Base-by-base conservation (phyloP, 2,329 filamentous ascomycete genomes). In the Trichophyton verrucosum region DNA sequence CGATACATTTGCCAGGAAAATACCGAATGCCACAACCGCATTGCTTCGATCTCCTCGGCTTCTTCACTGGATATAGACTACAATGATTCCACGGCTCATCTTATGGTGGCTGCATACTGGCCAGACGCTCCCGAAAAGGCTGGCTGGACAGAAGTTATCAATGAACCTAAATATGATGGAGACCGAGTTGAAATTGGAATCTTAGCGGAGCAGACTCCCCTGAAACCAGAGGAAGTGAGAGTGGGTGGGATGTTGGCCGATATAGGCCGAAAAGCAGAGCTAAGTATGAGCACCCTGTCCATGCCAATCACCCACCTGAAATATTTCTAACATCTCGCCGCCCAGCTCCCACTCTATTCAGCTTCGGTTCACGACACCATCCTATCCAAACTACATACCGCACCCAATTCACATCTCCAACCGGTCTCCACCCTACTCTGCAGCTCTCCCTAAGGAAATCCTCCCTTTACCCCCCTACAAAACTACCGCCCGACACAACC, bases 371-470 rank as follows among this genome's bases (percentile, higher is more conserved):
- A 2, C 85, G 91, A 0, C 91, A 96, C 72, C 83, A 87, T 66
- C 77, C 81, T 11, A 74, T 82, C 13, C 72, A 75, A 1, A 72
- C 76, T 11, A 80, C 75, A 58, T 95, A 89, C 72, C 79, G 77
- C 0, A 79, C 85, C 20, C 74, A 74, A 0, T 91, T 95, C 69
- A 71, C 82, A n/a, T 65, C 77, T 1, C 91, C 91, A 1, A 86
- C 85, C 0, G 91, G 92, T 7, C 80, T 96, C 8, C 92, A 96
- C 74, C 92, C 92, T 1, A 88, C 85, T 0, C 78, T 96, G 62
- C 82, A 85, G 66, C 79, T 95, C 59, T 79, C 76, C 1, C 76
- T 96, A 40, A 80, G 81, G 53, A 76, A 78, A 3, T 65, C 72
- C 15, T 75, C 75, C 24, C 70, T 77, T 22, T 81, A 81, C 0